Evolutionary conservation across 345 rosid species (phyloP).

Genomic region (Citrus unshiu): DNA sequence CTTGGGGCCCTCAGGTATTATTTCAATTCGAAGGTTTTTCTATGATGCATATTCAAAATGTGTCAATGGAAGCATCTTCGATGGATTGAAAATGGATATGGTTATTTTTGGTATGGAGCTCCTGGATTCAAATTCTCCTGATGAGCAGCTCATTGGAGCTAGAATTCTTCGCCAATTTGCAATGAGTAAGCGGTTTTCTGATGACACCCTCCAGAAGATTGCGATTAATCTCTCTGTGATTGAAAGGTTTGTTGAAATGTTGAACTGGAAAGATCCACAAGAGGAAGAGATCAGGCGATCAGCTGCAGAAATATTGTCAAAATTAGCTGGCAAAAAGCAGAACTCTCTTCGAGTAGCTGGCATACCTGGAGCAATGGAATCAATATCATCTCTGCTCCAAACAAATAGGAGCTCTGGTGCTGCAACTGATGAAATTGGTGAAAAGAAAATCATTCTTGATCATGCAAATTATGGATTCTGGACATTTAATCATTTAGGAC

Average conservation of each 20-base stretch:
- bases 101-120: constrained; percentile 73
- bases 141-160: constrained; percentile 82
- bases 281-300: constrained; percentile 79
- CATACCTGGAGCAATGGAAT: constrained; percentile 89
- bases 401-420: constrained; percentile 37
- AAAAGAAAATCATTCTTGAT: constrained; percentile 43
- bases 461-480: constrained; percentile 50
- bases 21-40: constrained; percentile 70
- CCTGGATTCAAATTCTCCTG: constrained; percentile 61
- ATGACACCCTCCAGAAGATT: constrained; percentile 81
- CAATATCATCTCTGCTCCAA: constrained; percentile 82
- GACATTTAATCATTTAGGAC: constrained; percentile 79
- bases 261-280: constrained; percentile 88
- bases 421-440: constrained; percentile 71
- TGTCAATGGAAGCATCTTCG: constrained; percentile 79
- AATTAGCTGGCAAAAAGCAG: constrained; percentile 71
- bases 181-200: constrained; percentile 38
- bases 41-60: constrained; percentile 85
- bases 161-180: constrained; percentile 63
- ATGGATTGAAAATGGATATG: constrained; percentile 88
- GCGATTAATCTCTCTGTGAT: constrained; percentile 59
- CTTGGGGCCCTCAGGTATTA: constrained; percentile 56
- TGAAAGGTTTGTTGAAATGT: constrained; percentile 80
- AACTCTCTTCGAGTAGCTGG: constrained; percentile 77
- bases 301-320: constrained; percentile 72